A percentile compares a stretch with the other conserved stretches of the same genome.
These are phyloP conservation scores for Volvox reticuliferus DNA, from an alignment of 139 green algal genomes.

Conservation along the genomic window DNA sequence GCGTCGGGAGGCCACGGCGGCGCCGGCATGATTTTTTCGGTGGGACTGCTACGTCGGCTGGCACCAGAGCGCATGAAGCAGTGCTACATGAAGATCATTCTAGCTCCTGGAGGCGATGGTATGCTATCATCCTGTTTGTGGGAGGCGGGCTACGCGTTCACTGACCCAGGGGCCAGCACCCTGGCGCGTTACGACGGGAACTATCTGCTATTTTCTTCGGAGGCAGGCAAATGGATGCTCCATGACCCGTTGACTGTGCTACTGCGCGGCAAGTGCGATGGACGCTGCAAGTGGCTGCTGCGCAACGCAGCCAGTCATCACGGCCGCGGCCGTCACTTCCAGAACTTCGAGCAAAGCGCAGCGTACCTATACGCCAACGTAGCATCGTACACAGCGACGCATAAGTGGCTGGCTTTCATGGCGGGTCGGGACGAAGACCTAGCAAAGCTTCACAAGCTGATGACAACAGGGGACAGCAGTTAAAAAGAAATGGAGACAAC, in stretches of 20 bases:
- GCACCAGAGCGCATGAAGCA: not conserved
- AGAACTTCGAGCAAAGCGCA: not conserved
- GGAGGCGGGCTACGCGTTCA: conserved; percentile 38
- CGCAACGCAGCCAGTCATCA: not conserved
- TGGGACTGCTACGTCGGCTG: conserved; percentile 33
- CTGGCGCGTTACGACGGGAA: conserved; percentile 20
- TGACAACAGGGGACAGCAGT: too few species aligned
- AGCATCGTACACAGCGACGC: conserved; percentile 7
- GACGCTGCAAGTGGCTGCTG: conserved; percentile 17
- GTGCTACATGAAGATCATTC: not conserved
- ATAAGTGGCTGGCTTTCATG: conserved; percentile 35
- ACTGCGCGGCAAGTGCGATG: conserved; percentile 26
- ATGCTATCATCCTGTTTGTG: conserved; percentile 40
- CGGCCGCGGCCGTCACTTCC: conserved; percentile 7
- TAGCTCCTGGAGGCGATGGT: conserved; percentile 20
- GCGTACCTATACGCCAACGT: conserved; percentile 22
- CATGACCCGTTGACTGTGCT: conserved; percentile 15
- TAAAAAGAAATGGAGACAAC: too few species aligned
- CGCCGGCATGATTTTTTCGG: conserved; percentile 31
- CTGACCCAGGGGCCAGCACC: conserved; percentile 16
- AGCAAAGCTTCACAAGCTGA: not conserved
- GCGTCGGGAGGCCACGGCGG: conserved; percentile 5
- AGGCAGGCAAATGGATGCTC: conserved; percentile 17
- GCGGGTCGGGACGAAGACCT: not conserved
- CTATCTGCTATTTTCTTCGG: conserved; percentile 5